Evolutionary conservation across 2,329 filamentous ascomycete species (phyloP), one percentile per base, ranked within the genome.

Genomic region (Monilinia aucupariae): DNA sequence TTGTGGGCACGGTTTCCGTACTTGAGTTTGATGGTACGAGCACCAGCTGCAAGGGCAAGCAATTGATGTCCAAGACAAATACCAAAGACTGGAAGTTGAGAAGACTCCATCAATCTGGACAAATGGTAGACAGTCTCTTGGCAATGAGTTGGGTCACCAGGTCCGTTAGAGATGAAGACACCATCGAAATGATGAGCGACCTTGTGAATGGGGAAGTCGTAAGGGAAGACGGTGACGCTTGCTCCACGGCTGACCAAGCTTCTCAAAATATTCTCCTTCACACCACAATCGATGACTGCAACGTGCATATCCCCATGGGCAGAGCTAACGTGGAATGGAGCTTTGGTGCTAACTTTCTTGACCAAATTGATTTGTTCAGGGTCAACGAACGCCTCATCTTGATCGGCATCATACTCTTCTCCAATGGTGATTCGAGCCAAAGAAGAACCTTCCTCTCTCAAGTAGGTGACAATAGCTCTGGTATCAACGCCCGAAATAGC

Each of bases 1-100:
- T 99, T 99, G 83, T 97, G 94, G 22, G 92, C 94, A 71, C 94
- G 90, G 84, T 99, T 99, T 74, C 94, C 94, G 77, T 97, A 99
- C 85, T 97, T 97, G 78, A 99, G 86, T 85, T 97, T 97, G 79
- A 96, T 88, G 66, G 94, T 97, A 72, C 86, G 84, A 61, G 91
- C 94, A 67, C 94, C 94, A 64, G 89, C 84, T 55, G 94, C 92
- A 70, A 97, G 85, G 68, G 92, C 93, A 64, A 99, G 83, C 60
- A 99, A 87, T 82, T 99, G 94, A 79, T 99, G 94, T 68, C 94
- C 94, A 69, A 99, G 85, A 76, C 94, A 99, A 74, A 99, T 97
- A 72, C 94, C 94, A 87, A 99, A 96, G 78, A 99, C 87, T 64
- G 94, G 94, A 41, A 96, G 84, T 71, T 92, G 87, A 54, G 91